Evolutionary conservation across 1,284 basidiomycete species (phyloP), one percentile per base, ranked within the genome.

Genomic region (Dichomitus squalens): DNA sequence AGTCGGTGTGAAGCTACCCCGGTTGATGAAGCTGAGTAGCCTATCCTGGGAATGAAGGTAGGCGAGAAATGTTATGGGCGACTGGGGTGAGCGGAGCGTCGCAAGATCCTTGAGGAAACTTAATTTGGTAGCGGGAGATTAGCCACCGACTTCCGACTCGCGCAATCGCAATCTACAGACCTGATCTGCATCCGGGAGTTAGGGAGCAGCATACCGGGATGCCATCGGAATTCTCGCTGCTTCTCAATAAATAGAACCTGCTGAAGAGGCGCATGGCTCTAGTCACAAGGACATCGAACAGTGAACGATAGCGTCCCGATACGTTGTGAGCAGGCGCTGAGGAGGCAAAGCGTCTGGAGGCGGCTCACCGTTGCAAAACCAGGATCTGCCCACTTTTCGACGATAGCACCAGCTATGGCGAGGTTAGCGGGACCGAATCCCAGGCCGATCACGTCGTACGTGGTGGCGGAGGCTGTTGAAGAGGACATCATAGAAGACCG

Each of bases 21-120:
- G 68, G 52, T 75, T 76, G 58, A 75, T 73, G 66, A 75, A 86
- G 35, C 76, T 72, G 21, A 79, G 61, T 39, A 85, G 74, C 49
- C 84, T 78, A 47, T 74, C 73, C 57, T 83, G 75, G 48, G 76
- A 76, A 58, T 84, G 80, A 41, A 86, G 73, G 68, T 86, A 85
- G 34, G 78, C 73, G 44, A 85, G 66, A 72, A 86, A 86, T 14
- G 83, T 83, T 63, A 82, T 77, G n/a, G 78, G 76, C 11, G 83
- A 85, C 53, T 75, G 71, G 11, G 84, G 84, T 55, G 79, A 80
- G 34, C 84, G 76, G 20, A 86, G 71, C 1, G 83, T 86, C 1
- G 81, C 84, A 2, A 85, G 73, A 66, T 86, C 84, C 66, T 86
- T 86, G 64, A 86, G 75, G 65, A 83, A 85, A 70, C 78, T 84